Evolutionary conservation across 2,329 filamentous ascomycete genomes (phyloP), one percentile per base, ranked within the genome.

Genomic region (Dactylellina cionopaga): DNA sequence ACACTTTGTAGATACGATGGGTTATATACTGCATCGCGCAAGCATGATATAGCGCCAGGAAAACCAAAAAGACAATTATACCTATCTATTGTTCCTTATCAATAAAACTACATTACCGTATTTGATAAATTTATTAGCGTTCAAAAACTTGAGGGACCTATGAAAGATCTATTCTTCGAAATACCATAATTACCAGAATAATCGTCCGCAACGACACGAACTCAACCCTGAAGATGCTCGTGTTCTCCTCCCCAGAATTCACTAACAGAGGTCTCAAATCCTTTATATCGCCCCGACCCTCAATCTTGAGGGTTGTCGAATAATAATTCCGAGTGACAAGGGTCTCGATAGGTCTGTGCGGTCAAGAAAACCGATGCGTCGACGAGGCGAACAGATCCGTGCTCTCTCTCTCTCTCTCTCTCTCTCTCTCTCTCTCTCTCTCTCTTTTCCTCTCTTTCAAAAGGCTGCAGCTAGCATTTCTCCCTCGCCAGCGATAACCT

Each of bases 291-390:
- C 27, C 39, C 56, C 31, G 24, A 41, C 49, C n/a, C 17, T 22
- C 46, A 56, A 71, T 39, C 7, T n/a, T 51, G 22, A 71, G 35
- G 66, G 66, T 64, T 49, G 66, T 71, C 68, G 60, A 72, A 72
- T 72, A 72, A 64, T 65, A 65, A 72, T 55, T 72, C 59, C 59
- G 59, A 60, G 24, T 54, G 59, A 72, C 68, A 65, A 72, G 68
- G 68, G 68, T 72, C 51, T 51, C 27, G 19, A 56, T 54, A 64
- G 33, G 68, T 72, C 68, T 60, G 68, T 72, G 68, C 68, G 68
- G 62, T 41, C 15, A 33, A 39, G 29, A 47, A 65, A 52, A 52
- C 22, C 33, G 31, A 49, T 49, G 44, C 54, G 41, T 52, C 54
- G 63, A 58, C 52, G 44, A 43, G 46, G 63, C 63, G 63, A 59